Base-by-base conservation (phyloP, 2,329 filamentous ascomycete species). In the Xylaria sp. region DNA sequence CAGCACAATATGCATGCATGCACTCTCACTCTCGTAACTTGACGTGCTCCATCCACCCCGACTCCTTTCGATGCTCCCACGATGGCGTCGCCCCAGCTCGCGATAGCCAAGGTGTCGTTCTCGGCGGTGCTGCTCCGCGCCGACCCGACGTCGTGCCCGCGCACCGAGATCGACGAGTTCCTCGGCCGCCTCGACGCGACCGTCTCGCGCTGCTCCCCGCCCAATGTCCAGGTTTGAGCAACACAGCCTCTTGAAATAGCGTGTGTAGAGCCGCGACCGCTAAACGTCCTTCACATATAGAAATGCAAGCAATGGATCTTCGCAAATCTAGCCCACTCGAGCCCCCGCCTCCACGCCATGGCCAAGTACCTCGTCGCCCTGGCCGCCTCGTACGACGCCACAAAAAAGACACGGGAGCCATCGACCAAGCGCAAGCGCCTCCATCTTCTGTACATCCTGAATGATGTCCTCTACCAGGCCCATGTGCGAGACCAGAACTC, bases 221-320 rank as follows among this genome's bases (percentile, higher is more conserved):
- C 85, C 84, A 94, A 95, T 84, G 91, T 96, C 86, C 93, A 96
- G 93, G 93, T 96, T 93, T 93, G 91, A 85, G 78, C 80, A 80
- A 81, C 75, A 79, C 74, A 78, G 77, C 73, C 72, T 78, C 74
- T 78, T 81, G 81, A 83, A 82, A 80, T 71, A 77, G 74, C 78
- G 76, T 77, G 73, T 77, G 74, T 74, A 72, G 75, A 28, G 28
- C 28, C 75, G 71, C 75, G 73, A 76, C 73, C 66, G 72, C 77
- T 78, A 79, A 79, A 78, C 76, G 73, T 79, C 76, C 23, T 73
- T 74, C 71, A 72, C 73, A 74, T 88, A 97, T 88, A 97, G 94
- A 92, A 89, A 85, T 94, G 92, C 87, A 97, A 94, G 87, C 85
- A 88, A 81, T 97, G 93, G 93, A 90, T 95, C 76, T 81, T 94